Percentiles rank a stretch among this genome's conserved stretches.
These are phyloP conservation scores for Trichoderma virens DNA, from an alignment of 495 filamentous ascomycete genomes.

Conservation along the genomic window DNA sequence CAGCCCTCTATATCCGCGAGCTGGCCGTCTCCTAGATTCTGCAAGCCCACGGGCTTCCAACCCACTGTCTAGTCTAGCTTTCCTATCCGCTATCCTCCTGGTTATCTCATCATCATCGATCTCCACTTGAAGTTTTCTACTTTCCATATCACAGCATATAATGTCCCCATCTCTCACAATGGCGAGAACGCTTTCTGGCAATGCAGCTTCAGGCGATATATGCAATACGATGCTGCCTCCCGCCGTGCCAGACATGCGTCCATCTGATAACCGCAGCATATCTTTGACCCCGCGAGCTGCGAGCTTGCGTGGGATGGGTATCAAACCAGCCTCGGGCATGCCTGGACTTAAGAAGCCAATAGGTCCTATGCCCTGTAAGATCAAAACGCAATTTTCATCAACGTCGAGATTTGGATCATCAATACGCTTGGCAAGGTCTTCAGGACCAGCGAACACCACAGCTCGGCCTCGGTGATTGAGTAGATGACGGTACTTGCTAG, in stretches of 20 bases:
- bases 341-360: conserved; percentile 50
- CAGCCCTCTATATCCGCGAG: conserved; percentile 55
- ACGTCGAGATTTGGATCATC: conserved; percentile 49
- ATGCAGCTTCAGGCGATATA: conserved; percentile 53
- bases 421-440: conserved; percentile 50
- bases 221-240: conserved; percentile 63
- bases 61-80: conserved; percentile 4
- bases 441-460: conserved; percentile 51
- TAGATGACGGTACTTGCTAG: conserved; percentile 45
- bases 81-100: conserved; percentile 31
- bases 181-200: conserved; percentile 49
- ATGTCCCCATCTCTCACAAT: conserved; percentile 53
- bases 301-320: conserved; percentile 58
- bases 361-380: conserved; percentile 55
- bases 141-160: conserved; percentile 46
- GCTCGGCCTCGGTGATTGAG: conserved; percentile 47
- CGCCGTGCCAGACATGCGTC: conserved; percentile 61
- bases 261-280: conserved; percentile 61
- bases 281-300: conserved; percentile 50
- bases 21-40: conserved; percentile 19
- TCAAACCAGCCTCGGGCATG: conserved; percentile 61
- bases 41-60: background rate
- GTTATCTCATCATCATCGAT: conserved; percentile 41
- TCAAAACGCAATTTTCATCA: conserved; percentile 44
- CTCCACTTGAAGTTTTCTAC: conserved; percentile 35